Percentiles rank a stretch among this genome's conserved stretches.
Conservation (phyloP, 2,329 filamentous ascomycete species). For the Talaromyces pinophilus region DNA sequence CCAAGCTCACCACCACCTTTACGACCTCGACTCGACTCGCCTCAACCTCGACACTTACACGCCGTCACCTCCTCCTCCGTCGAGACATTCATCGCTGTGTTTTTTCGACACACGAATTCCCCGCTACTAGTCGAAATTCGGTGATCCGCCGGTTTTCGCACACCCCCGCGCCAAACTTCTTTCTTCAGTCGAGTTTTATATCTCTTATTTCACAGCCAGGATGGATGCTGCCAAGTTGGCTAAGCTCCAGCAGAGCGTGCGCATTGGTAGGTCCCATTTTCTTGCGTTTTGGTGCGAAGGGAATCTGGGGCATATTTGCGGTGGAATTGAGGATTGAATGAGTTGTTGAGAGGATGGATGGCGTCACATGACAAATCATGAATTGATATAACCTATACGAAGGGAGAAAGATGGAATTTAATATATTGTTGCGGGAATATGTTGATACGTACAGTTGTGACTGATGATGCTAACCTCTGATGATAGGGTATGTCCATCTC, state of each 20-base stretch:
- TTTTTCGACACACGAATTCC: background rate
- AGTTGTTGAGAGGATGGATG: background rate
- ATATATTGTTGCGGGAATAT: background rate
- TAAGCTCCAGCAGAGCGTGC: constrained; percentile 65
- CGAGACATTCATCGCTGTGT: constrained; percentile 6
- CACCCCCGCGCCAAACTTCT: constrained; percentile 7
- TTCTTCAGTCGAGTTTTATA: background rate
- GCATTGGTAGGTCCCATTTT: constrained; percentile 65
- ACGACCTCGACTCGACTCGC: background rate
- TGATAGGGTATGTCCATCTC: background rate
- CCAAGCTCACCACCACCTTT: constrained; percentile 15
- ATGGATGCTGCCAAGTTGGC: constrained; percentile 69
- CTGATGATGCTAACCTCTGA: constrained; percentile 9
- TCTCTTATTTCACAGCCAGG: constrained; percentile 36
- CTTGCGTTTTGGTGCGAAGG: background rate
- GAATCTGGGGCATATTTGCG: background rate
- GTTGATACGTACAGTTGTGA: constrained; percentile 7
- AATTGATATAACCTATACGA: background rate
- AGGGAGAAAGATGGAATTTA: background rate
- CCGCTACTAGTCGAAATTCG: background rate
- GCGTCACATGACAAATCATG: constrained; percentile 16
- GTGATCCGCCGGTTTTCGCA: constrained; percentile 8
- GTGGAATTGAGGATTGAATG: background rate
- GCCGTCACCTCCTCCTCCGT: background rate
- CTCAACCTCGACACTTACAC: constrained; percentile 2